These are phyloP conservation scores for Kazachstania taianensis DNA, from an alignment of 805 yeast species.

Conservation along the genomic window DNA sequence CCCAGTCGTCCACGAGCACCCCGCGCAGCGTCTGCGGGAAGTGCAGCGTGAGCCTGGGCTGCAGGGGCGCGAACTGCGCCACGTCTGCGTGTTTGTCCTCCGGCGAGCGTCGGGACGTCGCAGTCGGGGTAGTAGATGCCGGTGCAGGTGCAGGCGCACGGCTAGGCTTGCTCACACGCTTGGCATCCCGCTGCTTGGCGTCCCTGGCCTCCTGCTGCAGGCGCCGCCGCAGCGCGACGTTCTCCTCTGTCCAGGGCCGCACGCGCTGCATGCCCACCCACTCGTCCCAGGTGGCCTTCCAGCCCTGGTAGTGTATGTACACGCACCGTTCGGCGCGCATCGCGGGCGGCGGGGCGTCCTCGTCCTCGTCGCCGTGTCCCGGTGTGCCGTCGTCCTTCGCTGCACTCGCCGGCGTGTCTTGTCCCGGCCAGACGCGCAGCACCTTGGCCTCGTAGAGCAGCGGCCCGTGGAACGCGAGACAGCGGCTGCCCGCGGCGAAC, in stretches of 20 bases:
- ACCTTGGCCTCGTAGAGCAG: constrained; percentile 82
- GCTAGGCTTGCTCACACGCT: not conserved
- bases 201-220: constrained; percentile 39
- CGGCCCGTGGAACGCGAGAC: constrained; percentile 86
- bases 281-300: constrained; percentile 96
- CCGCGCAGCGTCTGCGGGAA: constrained; percentile 63
- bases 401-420: not conserved
- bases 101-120: not conserved
- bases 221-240: constrained; percentile 50
- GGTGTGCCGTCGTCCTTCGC: not conserved
- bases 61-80: not conserved
- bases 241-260: constrained; percentile 58
- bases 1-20: constrained; percentile 87
- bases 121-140: not conserved
- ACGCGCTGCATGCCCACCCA: constrained; percentile 75
- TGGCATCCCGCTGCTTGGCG: constrained; percentile 26
- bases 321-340: constrained; percentile 36
- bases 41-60: constrained; percentile 37
- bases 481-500: constrained; percentile 30
- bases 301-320: constrained; percentile 83
- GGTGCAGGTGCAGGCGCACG: not conserved
- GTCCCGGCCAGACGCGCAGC: constrained; percentile 38
- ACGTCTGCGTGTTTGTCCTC: not conserved
- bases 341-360: constrained; percentile 11
- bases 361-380: constrained; percentile 12